phyloP scores from a whole-genome alignment of 2,329 filamentous ascomycete genomes.

The Huntiella moniliformis region DNA sequence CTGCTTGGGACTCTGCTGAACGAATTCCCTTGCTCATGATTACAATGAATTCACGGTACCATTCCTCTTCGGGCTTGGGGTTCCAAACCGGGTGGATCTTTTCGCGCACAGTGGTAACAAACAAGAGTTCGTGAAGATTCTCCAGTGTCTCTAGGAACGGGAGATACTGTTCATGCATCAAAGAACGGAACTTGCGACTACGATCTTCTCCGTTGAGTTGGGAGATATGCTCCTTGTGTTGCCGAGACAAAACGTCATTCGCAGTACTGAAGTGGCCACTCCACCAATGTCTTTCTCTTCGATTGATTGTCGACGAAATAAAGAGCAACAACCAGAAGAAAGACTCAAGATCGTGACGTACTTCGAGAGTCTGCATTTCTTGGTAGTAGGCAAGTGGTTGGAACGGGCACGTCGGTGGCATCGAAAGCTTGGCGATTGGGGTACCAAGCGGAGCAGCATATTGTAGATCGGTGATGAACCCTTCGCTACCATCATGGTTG shows the following conservation, averaged over 20 bases:
- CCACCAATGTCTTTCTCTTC: background rate
- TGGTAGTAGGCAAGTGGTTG: background rate
- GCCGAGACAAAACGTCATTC: background rate
- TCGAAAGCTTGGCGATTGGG: background rate
- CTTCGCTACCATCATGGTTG: background rate
- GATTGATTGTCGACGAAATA: background rate
- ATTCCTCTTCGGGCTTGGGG: background rate
- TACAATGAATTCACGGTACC: background rate
- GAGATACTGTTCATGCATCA: background rate
- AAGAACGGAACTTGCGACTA: background rate
- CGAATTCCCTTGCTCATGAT: background rate
- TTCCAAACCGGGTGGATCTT: background rate
- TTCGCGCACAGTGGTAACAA: background rate
- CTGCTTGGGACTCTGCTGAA: background rate
- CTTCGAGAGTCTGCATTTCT: too few relatives aligned
- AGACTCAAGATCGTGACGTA: background rate
- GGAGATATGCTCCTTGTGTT: background rate
- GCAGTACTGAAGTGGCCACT: background rate
- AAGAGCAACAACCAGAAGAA: background rate
- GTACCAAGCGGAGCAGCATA: background rate
- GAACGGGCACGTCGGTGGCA: background rate
- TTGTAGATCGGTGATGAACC: background rate
- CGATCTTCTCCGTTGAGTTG: background rate
- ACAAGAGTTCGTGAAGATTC: background rate
- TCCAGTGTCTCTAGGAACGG: background rate